phyloP scores from a whole-genome alignment of 352 stramenopile species.

The Globisporangium cystogenes region DNA sequence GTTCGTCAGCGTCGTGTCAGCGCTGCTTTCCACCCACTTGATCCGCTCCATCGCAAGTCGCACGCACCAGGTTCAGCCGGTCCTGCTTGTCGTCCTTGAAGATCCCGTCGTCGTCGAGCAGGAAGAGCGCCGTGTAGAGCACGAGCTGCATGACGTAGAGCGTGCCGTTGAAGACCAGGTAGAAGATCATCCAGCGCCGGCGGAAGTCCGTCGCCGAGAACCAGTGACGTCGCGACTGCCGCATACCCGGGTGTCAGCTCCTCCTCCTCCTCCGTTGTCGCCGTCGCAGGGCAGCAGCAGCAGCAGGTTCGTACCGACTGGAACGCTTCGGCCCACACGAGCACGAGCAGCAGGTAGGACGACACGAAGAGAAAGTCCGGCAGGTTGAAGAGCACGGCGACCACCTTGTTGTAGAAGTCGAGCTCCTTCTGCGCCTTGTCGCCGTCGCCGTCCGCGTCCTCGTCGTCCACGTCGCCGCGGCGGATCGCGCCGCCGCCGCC shows the following conservation, averaged over 20 bases:
- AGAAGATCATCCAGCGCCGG: conserved; percentile 89
- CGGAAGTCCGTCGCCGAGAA: conserved; percentile 83
- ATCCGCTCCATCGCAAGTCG: too few relatives aligned
- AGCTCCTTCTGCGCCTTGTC: conserved; percentile 50
- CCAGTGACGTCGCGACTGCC: conserved; percentile 85
- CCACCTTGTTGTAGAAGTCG: conserved; percentile 89
- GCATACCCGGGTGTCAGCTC: background rate
- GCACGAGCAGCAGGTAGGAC: conserved; percentile 86
- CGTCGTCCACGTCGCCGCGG: conserved; percentile 8
- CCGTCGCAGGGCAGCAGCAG: too few relatives aligned
- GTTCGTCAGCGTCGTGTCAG: background rate
- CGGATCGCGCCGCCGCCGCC: conserved; percentile 1
- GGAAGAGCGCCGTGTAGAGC: conserved; percentile 86
- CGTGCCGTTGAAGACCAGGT: conserved; percentile 88
- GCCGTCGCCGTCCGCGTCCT: conserved; percentile 2
- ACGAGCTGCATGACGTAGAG: conserved; percentile 87
- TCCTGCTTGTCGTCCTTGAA: conserved; percentile 71
- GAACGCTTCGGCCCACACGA: conserved; percentile 89
- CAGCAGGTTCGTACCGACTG: conserved; percentile 50
- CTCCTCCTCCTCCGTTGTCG: too few relatives aligned
- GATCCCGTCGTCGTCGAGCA: conserved; percentile 77
- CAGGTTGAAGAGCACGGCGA: conserved; percentile 89
- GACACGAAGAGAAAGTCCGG: conserved; percentile 91
- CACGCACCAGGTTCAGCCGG: conserved; percentile 57
- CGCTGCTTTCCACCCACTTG: background rate